A percentile compares a stretch with the other conserved stretches of the same genome.
Conservation (phyloP, 495 filamentous ascomycete genomes). For the Neurospora hispaniola region DNA sequence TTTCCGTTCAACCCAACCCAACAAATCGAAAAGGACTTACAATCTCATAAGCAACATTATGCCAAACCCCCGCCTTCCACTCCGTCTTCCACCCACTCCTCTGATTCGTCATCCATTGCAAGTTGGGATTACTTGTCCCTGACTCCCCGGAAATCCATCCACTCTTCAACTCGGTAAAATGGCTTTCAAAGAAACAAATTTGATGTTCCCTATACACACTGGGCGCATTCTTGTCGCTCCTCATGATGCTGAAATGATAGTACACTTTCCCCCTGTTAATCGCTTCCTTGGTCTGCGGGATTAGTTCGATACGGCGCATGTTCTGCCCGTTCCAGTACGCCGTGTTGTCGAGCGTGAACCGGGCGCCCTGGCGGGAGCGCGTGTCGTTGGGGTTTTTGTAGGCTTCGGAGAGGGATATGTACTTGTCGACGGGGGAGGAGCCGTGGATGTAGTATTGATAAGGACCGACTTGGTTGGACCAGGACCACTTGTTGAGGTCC, state of each 20-base stretch:
- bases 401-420: conserved; percentile 37
- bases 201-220: conserved; percentile 53
- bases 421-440: conserved; percentile 38
- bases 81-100: conserved; percentile 33
- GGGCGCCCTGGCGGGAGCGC: conserved; percentile 47
- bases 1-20: background rate
- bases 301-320: conserved; percentile 47
- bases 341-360: conserved; percentile 56
- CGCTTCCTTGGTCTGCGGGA: conserved; percentile 53
- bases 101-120: conserved; percentile 37
- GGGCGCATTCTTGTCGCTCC: conserved; percentile 45
- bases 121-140: conserved; percentile 38
- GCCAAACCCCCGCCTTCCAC: conserved; percentile 50
- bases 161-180: conserved; percentile 65
- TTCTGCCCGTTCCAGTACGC: conserved; percentile 46
- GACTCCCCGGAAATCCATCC: conserved; percentile 51
- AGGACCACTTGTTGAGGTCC: conserved; percentile 52
- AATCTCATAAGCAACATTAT: conserved; percentile 61
- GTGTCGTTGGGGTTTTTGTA: conserved; percentile 58
- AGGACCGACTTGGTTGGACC: conserved; percentile 52
- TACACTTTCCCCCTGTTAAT: conserved; percentile 51
- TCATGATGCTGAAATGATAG: conserved; percentile 59
- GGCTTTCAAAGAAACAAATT: conserved; percentile 61
- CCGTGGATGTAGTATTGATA: conserved; percentile 72
- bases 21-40: conserved; percentile 8